phyloP scores from a whole-genome alignment of 331 rosid genomes.

The Acacia concinna region DNA sequence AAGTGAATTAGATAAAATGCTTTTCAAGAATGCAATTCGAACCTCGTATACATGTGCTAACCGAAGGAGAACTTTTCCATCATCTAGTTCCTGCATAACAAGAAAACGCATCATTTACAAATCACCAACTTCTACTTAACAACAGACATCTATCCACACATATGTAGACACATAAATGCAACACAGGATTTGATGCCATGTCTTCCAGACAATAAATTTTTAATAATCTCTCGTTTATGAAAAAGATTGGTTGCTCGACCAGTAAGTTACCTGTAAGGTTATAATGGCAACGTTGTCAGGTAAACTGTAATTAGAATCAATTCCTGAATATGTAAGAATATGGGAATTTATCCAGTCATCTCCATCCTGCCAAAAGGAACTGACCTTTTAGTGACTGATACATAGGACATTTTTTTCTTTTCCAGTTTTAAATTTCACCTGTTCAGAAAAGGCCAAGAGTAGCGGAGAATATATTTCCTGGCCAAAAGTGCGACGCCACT shows the following conservation, averaged over 20 bases:
- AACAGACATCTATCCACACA: background rate
- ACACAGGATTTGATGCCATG: slow-evolving; percentile 7
- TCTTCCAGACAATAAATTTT: background rate
- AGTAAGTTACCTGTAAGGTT: slow-evolving; percentile 70
- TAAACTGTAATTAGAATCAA: slow-evolving; percentile 59
- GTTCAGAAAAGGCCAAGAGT: slow-evolving; percentile 75
- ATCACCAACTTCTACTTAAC: slow-evolving; percentile 4
- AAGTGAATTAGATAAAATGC: slow-evolving; percentile 3
- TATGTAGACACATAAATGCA: background rate
- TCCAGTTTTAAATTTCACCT: slow-evolving; percentile 46
- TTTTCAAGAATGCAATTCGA: slow-evolving; percentile 21
- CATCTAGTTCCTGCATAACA: slow-evolving; percentile 62
- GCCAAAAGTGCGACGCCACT: slow-evolving; percentile 83
- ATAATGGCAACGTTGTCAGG: slow-evolving; percentile 71
- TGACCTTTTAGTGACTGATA: slow-evolving; percentile 23
- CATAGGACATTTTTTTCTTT: slow-evolving; percentile 15
- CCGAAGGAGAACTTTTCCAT: slow-evolving; percentile 67
- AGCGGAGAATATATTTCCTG: slow-evolving; percentile 88
- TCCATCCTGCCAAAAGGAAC: slow-evolving; percentile 56
- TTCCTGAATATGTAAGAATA: slow-evolving; percentile 56
- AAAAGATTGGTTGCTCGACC: slow-evolving; percentile 12
- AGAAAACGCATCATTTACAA: slow-evolving; percentile 2
- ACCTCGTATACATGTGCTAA: slow-evolving; percentile 86
- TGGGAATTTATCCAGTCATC: slow-evolving; percentile 62
- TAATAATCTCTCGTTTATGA: background rate